phyloP scores from a whole-genome alignment of 1,284 basidiomycete species.

The Wolfiporia cocos region DNA sequence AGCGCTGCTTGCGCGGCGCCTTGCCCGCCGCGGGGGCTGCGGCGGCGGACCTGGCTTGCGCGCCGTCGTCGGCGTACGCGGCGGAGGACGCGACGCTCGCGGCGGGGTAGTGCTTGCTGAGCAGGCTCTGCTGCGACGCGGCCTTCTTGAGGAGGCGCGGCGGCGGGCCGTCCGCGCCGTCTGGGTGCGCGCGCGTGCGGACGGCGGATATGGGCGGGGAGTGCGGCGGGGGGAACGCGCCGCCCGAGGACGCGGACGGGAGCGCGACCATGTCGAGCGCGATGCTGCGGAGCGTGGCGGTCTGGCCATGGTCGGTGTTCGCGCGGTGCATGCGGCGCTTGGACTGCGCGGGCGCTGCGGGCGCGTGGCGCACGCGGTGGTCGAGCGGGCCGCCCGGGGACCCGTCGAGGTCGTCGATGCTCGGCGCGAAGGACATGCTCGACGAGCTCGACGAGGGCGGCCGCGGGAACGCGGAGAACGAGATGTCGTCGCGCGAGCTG shows the following conservation, averaged over 20 bases:
- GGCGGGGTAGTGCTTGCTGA: constrained; percentile 24
- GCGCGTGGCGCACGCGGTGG: constrained; percentile 15
- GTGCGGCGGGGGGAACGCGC: background rate
- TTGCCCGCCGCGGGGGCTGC: constrained; percentile 10
- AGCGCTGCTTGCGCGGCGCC: constrained; percentile 29
- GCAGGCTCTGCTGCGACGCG: constrained; percentile 48
- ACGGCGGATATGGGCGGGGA: no score
- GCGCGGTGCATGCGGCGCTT: no score
- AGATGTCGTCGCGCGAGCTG: constrained; percentile 18
- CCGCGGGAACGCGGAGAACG: constrained; percentile 30
- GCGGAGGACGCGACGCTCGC: constrained; percentile 17
- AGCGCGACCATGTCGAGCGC: background rate
- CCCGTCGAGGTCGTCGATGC: constrained; percentile 9
- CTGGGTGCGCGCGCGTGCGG: no score
- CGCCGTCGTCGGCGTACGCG: constrained; percentile 14
- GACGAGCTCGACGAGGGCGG: constrained; percentile 36
- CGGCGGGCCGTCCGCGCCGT: background rate
- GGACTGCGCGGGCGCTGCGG: no score
- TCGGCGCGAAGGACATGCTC: constrained; percentile 24
- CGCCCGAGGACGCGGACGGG: background rate
- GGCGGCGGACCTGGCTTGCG: constrained; percentile 5
- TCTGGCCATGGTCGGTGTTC: background rate
- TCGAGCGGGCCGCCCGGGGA: constrained; percentile 15
- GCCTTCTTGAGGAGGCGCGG: constrained; percentile 40
- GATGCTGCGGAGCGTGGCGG: background rate